These are phyloP conservation scores for Lentinula detonsa DNA, from an alignment of 768 basidiomycete genomes.

Conservation along the genomic window DNA sequence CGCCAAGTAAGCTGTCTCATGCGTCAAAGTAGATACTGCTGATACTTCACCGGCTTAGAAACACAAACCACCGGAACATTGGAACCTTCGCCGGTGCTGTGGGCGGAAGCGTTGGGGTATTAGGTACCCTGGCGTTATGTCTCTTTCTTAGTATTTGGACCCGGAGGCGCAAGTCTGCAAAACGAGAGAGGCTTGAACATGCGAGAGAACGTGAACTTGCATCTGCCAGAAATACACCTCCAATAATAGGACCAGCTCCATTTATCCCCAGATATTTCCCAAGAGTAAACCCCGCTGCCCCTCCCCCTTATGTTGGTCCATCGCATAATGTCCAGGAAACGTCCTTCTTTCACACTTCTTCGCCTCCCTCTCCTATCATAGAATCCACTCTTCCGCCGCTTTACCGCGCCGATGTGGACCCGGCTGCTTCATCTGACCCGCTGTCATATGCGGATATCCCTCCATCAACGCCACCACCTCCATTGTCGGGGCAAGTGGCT, in stretches of 20 bases:
- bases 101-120: slow-evolving; percentile 45
- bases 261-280: slow-evolving; percentile 58
- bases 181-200: slow-evolving; percentile 31
- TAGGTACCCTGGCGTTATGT: slow-evolving; percentile 38
- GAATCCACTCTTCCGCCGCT: background rate
- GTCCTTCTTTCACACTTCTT: background rate
- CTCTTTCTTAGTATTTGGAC: slow-evolving; percentile 47
- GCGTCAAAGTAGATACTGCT: background rate
- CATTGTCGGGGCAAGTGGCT: background rate
- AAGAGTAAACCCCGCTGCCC: slow-evolving; percentile 35
- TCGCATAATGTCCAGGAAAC: slow-evolving; percentile 6
- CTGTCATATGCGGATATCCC: background rate
- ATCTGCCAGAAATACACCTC: slow-evolving; percentile 22
- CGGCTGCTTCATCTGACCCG: background rate
- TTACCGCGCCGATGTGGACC: background rate
- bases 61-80: slow-evolving; percentile 12
- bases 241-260: slow-evolving; percentile 37
- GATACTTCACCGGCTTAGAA: background rate
- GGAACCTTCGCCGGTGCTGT: slow-evolving; percentile 52
- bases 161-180: slow-evolving; percentile 33
- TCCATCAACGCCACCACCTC: background rate
- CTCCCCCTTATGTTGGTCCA: slow-evolving; percentile 30
- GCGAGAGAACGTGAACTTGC: slow-evolving; percentile 11
- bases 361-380: background rate
- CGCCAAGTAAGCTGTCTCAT: slow-evolving; percentile 18